Evolutionary conservation across 2,329 filamentous ascomycete genomes (phyloP), one percentile per base, ranked within the genome.

Genomic region (Neofusicoccum kwambonambiense): DNA sequence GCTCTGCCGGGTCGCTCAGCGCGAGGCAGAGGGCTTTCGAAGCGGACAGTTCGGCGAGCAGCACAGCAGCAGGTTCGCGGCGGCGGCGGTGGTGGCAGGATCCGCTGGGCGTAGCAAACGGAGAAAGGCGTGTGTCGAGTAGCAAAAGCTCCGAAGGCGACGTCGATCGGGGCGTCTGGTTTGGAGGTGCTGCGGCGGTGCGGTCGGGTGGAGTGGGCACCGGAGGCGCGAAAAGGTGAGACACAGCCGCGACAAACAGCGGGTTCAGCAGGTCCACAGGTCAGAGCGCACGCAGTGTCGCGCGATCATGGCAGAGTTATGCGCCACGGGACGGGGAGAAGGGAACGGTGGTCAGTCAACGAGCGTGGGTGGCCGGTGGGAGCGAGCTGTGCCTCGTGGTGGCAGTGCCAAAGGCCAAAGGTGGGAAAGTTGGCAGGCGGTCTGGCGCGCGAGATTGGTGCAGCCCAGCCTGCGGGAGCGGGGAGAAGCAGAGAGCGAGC

Each of bases 11-110:
- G n/a, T 47, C 42, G 56, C 56, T 45, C 17, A 35, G 39, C 61
- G 61, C 61, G 52, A 64, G 62, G 56, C 54, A 65, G 64, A 65
- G 64, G 49, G 64, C 54, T 41, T 39, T 45, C 9, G 35, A 57
- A 39, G 51, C 49, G 65, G 45, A 35, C 15, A 27, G 41, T 31
- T 31, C 27, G 37, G 54, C 56, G 56, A 47, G 34, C 13, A 13
- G 11, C 39, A 15, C 22, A 22, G 27, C 41, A 47, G 17, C 31
- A 22, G n/a, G 27, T 31, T 31, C 27, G 27, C 42, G 27, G 27
- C 31, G 13, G 42, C 11, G 9, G 11, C n/a, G 41, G n/a, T 52
- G 60, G 35, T 50, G 67, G 52, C 64, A 64, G 27, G 54, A 34
- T 17, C n/a, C 37, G 35, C 15, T 31, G 15, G 35, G 51, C 27